phyloP scores from a whole-genome alignment of 192 early-diverging fungal species.

The Mortierella alpina region DNA sequence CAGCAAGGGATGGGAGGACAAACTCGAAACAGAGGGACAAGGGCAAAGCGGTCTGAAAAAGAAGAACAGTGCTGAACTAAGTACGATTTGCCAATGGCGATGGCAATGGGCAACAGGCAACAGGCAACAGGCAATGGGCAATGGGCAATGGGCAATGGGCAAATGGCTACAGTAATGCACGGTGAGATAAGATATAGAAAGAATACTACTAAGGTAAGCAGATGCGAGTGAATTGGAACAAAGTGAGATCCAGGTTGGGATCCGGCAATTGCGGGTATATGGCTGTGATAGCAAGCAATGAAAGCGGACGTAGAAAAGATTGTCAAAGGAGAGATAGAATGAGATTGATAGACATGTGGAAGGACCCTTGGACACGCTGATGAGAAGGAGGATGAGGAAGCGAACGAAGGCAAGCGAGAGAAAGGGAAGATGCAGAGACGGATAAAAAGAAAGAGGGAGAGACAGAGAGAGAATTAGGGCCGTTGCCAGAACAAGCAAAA shows the following conservation, averaged over 20 bases:
- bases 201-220: no score
- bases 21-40: constrained; percentile 3
- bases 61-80: neutral
- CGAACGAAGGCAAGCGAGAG: neutral
- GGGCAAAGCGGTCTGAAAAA: neutral
- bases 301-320: no score
- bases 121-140: neutral
- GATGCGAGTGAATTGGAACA: neutral
- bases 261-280: neutral
- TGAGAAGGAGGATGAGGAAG: no score
- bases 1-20: neutral
- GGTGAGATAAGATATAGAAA: neutral
- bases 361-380: neutral
- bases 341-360: neutral
- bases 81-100: neutral
- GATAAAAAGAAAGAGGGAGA: neutral
- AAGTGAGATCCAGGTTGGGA: constrained; percentile 2
- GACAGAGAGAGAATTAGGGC: neutral
- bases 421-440: neutral
- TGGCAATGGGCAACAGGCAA: neutral
- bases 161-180: no score
- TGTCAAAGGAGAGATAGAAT: neutral
- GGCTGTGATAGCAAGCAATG: no score
- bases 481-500: neutral
- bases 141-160: neutral